Evolutionary conservation across 208 protist species (phyloP).

Genomic region (Trypanosoma boissoni): DNA sequence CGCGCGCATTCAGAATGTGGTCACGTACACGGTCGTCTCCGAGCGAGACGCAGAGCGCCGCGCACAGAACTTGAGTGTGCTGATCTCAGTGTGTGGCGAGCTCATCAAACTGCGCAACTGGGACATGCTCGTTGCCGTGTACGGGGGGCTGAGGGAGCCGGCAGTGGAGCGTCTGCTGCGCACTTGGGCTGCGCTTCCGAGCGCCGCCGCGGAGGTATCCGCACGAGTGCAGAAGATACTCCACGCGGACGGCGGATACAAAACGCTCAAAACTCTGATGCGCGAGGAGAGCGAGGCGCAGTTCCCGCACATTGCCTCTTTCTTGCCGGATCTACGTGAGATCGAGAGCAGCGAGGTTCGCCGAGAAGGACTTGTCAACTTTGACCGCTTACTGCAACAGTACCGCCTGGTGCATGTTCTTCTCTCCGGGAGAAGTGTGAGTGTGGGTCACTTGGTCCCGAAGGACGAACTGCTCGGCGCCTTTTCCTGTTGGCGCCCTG

Average conservation of each 20-base stretch:
- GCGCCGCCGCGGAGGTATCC: conserved; percentile 1
- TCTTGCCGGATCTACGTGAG: conserved; percentile 14
- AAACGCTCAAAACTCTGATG: conserved; percentile 15
- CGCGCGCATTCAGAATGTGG: conserved; percentile 27
- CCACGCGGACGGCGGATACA: conserved; percentile 10
- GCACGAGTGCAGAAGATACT: conserved; percentile 14
- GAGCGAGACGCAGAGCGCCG: conserved; percentile 19
- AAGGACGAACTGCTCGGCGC: conserved; percentile 9
- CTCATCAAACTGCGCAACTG: conserved; percentile 26
- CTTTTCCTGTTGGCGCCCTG: conserved; percentile 17
- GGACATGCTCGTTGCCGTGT: conserved; percentile 34
- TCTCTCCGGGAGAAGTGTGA: conserved; percentile 7
- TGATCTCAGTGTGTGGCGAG: conserved; percentile 28
- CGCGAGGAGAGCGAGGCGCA: neutral
- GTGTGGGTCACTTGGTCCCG: conserved; percentile 2
- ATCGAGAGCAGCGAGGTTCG: conserved; percentile 5
- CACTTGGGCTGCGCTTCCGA: conserved; percentile 9
- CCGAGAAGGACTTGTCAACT: conserved; percentile 21
- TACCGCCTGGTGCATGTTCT: conserved; percentile 18
- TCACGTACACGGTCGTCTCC: conserved; percentile 25
- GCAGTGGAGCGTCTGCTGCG: conserved; percentile 12
- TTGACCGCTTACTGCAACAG: conserved; percentile 20
- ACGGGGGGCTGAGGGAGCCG: conserved; percentile 22
- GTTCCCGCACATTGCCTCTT: conserved; percentile 19
- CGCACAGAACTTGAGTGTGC: conserved; percentile 8